phyloP scores from a whole-genome alignment of 2,329 filamentous ascomycete species.

The Botrytis pseudocinerea region DNA sequence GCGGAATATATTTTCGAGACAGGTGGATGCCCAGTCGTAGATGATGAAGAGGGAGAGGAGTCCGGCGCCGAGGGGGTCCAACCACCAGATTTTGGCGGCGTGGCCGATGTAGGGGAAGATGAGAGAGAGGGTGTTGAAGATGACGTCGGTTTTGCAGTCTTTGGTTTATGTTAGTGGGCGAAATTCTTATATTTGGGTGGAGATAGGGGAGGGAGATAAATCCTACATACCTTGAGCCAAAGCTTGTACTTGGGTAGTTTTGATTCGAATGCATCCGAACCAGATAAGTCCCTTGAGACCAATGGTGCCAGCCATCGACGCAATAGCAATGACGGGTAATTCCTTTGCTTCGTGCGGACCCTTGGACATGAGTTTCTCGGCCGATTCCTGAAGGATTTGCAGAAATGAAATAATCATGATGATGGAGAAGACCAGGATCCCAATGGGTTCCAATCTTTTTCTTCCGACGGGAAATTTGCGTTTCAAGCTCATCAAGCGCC shows the following conservation, averaged over 20 bases:
- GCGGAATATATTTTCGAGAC: slow-evolving; percentile 56
- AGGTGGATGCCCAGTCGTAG: slow-evolving; percentile 64
- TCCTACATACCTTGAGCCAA: slow-evolving; percentile 49
- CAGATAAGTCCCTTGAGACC: slow-evolving; percentile 59
- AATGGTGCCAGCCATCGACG: slow-evolving; percentile 55
- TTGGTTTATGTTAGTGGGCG: not conserved
- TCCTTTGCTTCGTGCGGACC: slow-evolving; percentile 46
- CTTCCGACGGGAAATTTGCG: slow-evolving; percentile 57
- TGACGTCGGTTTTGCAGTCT: slow-evolving; percentile 62
- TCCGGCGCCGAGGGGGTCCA: slow-evolving; percentile 59
- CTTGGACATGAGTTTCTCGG: slow-evolving; percentile 53
- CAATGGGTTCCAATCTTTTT: slow-evolving; percentile 56
- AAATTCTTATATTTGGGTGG: not conserved
- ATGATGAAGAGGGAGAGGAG: slow-evolving; percentile 65
- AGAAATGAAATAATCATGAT: slow-evolving; percentile 63
- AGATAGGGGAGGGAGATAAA: not conserved
- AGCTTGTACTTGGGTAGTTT: slow-evolving; percentile 61
- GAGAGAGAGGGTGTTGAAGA: slow-evolving; percentile 61
- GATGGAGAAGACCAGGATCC: slow-evolving; percentile 60
- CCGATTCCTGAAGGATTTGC: slow-evolving; percentile 59
- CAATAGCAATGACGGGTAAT: slow-evolving; percentile 54
- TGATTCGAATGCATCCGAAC: slow-evolving; percentile 56
- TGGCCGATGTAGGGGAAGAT: slow-evolving; percentile 61
- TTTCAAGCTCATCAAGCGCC: slow-evolving; percentile 52
- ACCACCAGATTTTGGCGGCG: slow-evolving; percentile 60